Conservation (phyloP, 2,329 filamentous ascomycete species). For the Fusarium sp. region DNA sequence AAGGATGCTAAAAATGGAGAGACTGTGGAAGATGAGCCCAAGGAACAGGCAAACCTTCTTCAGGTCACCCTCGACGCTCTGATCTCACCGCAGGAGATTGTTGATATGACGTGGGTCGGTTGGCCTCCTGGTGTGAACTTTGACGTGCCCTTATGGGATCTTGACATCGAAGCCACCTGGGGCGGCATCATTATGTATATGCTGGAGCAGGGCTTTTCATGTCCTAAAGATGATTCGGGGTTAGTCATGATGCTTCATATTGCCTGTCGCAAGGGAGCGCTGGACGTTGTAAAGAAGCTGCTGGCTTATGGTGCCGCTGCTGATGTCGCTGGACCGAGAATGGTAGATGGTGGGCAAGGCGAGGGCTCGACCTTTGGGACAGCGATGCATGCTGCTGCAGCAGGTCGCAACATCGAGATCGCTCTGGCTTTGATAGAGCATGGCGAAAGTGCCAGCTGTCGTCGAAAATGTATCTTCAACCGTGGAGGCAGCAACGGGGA, state of each 20-base stretch:
- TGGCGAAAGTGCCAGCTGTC: neutral
- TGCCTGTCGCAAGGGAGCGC: neutral
- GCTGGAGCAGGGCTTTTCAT: neutral
- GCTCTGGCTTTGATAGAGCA: neutral
- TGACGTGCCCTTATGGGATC: neutral
- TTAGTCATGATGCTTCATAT: slow-evolving; percentile 23
- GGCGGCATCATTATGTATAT: neutral
- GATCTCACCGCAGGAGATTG: slow-evolving; percentile 5
- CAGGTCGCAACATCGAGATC: neutral
- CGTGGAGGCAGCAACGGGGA: accelerated
- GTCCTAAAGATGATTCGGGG: neutral
- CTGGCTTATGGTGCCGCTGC: neutral
- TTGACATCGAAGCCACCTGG: slow-evolving; percentile 3
- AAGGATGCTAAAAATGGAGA: neutral
- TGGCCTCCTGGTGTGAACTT: slow-evolving; percentile 11
- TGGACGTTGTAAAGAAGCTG: neutral
- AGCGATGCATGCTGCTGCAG: slow-evolving; percentile 18
- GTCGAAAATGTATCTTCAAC: neutral
- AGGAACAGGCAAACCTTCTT: neutral
- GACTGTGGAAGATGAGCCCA: neutral
- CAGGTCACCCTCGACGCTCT: slow-evolving; percentile 13
- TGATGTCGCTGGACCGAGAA: neutral
- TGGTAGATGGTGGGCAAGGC: slow-evolving; percentile 8
- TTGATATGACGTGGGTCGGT: slow-evolving; percentile 12
- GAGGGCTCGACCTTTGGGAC: neutral